Base-by-base conservation (phyloP, 1,284 basidiomycete genomes). In the Meripilus lineatus region DNA sequence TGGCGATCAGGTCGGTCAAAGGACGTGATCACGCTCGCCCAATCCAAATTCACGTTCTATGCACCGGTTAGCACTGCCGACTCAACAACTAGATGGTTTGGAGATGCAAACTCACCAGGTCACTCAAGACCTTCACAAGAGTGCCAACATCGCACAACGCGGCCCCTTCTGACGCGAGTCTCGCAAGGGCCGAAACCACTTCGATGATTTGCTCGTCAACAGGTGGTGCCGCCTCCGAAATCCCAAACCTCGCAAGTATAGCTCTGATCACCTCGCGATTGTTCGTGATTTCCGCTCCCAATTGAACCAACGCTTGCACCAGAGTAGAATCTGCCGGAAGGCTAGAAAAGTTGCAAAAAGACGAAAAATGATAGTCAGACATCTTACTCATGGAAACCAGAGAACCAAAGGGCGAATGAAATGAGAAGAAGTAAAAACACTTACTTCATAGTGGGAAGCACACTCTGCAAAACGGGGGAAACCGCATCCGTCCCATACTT, bases 1-100 rank as follows among this genome's bases (percentile, higher is more conserved):
- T 78, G 77, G 35, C 89, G 77, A 59, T 89, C 84, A 13, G 79
- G 70, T 64, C 80, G 75, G 67, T 92, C 89, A 55, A 90, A 91
- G 2, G 81, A 76, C 50, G 80, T 78, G 55, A 92, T 83, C 45
- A 90, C 79, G 44, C 73, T 78, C 15, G 88, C 74, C 89, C 91
- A 95, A 48, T 88, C 78, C 48, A 93, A 66, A 30, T 71, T 69
- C 28, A 72, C 70, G 58, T 77, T 74, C 79, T 86, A 50, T 56
- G 45, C 38, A 45, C 18, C 21, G 25, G 8, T 21, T 55, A 56
- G 50, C 52, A 44, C 21, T 40, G 40, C 42, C 32, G 30, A 42
- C 50, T 15, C 46, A 35, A 20, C 42, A 30, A 17, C 40, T 26
- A 36, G 38, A 23, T 17, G 42, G n/a, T 11, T 59, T 37, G 46